phyloP scores from a whole-genome alignment of 2,329 filamentous ascomycete genomes.

The Diaporthe caulivora region DNA sequence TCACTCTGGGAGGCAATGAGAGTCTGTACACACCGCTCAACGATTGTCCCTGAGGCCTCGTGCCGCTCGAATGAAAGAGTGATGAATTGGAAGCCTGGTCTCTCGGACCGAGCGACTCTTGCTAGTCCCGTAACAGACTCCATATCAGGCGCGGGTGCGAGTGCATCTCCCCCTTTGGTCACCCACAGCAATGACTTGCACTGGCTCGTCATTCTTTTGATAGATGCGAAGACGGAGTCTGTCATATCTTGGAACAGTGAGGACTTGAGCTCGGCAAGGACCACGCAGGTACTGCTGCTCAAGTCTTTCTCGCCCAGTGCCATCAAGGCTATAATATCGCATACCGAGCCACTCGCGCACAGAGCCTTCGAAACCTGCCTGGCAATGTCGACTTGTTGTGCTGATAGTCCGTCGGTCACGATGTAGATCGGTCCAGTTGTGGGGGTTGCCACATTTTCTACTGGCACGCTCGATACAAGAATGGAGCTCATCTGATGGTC shows the following conservation, averaged over 20 bases:
- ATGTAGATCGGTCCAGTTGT: neutral
- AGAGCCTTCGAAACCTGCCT: neutral
- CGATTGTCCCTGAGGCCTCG: slow-evolving; percentile 31
- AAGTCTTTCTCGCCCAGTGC: slow-evolving; percentile 30
- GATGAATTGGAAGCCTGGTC: slow-evolving; percentile 40
- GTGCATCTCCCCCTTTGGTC: slow-evolving; percentile 37
- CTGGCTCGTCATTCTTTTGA: slow-evolving; percentile 43
- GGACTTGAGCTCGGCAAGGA: slow-evolving; percentile 43
- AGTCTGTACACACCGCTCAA: slow-evolving; percentile 35
- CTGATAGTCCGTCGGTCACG: slow-evolving; percentile 26
- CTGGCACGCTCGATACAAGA: slow-evolving; percentile 43
- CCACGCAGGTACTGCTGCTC: slow-evolving; percentile 40
- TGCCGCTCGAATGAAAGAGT: slow-evolving; percentile 42
- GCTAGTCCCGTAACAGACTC: slow-evolving; percentile 44
- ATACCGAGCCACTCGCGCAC: neutral
- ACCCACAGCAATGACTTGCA: slow-evolving; percentile 43
- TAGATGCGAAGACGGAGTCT: slow-evolving; percentile 35
- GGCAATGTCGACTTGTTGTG: slow-evolving; percentile 27
- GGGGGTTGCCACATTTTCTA: neutral
- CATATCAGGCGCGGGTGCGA: slow-evolving; percentile 37
- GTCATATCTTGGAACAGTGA: slow-evolving; percentile 42
- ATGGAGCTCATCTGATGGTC: slow-evolving; percentile 36
- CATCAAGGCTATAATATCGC: slow-evolving; percentile 30
- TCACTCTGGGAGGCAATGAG: slow-evolving; percentile 25
- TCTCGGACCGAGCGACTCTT: slow-evolving; percentile 42